Evolutionary conservation across 768 basidiomycete species (phyloP).

Genomic region (Termitomyces sp.): DNA sequence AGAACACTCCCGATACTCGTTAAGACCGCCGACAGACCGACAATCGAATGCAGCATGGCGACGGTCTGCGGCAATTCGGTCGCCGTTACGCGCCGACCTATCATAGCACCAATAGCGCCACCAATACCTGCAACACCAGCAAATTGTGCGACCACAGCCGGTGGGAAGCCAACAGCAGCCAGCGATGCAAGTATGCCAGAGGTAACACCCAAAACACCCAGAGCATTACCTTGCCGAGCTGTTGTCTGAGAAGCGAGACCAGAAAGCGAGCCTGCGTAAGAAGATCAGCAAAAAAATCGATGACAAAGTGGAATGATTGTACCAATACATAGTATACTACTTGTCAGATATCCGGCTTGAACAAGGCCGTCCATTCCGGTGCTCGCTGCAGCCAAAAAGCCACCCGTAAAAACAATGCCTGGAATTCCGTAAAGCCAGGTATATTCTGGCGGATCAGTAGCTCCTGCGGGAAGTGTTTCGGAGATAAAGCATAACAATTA

Average conservation of each 20-base stretch:
- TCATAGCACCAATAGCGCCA: slow-evolving; percentile 58
- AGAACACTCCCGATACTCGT: slow-evolving; percentile 83
- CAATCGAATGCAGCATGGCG: slow-evolving; percentile 79
- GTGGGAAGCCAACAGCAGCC: slow-evolving; percentile 77
- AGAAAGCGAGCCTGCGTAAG: slow-evolving; percentile 60
- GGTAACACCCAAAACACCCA: slow-evolving; percentile 83
- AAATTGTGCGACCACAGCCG: slow-evolving; percentile 72
- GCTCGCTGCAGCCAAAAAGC: slow-evolving; percentile 75
- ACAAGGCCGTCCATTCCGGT: slow-evolving; percentile 84
- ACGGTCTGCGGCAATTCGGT: slow-evolving; percentile 84
- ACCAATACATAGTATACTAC: slow-evolving; percentile 86
- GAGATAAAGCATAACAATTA: neutral
- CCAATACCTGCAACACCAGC: slow-evolving; percentile 74
- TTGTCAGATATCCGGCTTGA: slow-evolving; percentile 82
- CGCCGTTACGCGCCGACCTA: slow-evolving; percentile 80
- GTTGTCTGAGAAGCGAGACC: slow-evolving; percentile 76
- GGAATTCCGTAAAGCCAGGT: slow-evolving; percentile 79
- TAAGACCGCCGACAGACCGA: slow-evolving; percentile 84
- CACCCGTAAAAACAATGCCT: slow-evolving; percentile 76
- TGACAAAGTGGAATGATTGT: neutral
- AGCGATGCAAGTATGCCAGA: slow-evolving; percentile 79
- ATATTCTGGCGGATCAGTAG: slow-evolving; percentile 85
- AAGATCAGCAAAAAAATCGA: neutral
- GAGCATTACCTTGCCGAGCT: slow-evolving; percentile 80
- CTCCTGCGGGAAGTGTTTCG: slow-evolving; percentile 36